These are phyloP conservation scores for Clitoria ternatea DNA, from an alignment of 306 rosid species.

Conservation along the genomic window DNA sequence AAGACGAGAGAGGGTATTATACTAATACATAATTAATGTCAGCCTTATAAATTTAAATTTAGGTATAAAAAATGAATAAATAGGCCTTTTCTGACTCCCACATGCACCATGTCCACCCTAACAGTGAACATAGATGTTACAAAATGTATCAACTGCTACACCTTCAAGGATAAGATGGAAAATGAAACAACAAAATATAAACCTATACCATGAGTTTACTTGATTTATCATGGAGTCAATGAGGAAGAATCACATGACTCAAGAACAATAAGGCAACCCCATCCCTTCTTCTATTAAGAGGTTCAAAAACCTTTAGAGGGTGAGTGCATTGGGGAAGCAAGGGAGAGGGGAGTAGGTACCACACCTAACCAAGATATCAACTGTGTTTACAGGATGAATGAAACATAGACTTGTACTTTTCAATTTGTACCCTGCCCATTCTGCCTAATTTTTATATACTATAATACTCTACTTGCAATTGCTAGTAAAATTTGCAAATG, in stretches of 20 bases:
- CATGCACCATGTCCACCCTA: not conserved
- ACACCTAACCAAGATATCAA: not conserved
- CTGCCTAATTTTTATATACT: not conserved
- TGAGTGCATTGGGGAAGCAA: not conserved
- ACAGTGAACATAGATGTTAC: not conserved
- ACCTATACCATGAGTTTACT: not conserved
- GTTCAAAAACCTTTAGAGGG: not conserved
- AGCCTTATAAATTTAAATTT: not conserved
- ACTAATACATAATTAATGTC: not conserved
- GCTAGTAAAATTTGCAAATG: not conserved
- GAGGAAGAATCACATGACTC: not conserved
- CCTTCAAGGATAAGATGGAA: conserved; percentile 2
- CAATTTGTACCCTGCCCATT: not conserved
- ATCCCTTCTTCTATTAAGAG: not conserved
- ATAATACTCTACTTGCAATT: not conserved
- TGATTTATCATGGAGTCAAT: not conserved
- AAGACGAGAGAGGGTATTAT: not conserved
- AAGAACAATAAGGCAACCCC: not conserved
- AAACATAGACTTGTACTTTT: not conserved
- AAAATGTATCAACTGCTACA: not conserved
- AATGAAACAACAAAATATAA: not conserved
- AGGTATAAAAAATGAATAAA: not conserved
- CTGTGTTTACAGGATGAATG: not conserved
- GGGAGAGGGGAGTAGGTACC: not conserved
- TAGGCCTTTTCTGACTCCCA: not conserved